Evolutionary conservation across 1,284 basidiomycete species (phyloP), one percentile per base, ranked within the genome.

Genomic region (Tetrapyrgos nigripes): DNA sequence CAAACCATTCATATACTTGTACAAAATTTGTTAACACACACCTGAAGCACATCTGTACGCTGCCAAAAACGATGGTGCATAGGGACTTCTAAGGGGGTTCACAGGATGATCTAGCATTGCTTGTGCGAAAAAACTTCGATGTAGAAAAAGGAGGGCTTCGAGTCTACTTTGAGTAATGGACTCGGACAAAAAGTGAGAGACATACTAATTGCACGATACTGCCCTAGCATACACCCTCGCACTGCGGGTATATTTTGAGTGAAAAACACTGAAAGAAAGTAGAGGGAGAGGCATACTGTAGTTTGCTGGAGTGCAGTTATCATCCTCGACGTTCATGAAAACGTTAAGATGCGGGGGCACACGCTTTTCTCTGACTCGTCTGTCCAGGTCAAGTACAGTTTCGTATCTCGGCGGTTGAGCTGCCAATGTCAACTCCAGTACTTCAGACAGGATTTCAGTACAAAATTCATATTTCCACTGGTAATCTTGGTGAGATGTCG

Each of bases 1-100:
- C n/a, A n/a, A n/a, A n/a, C n/a, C n/a, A n/a, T n/a, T n/a, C n/a
- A n/a, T n/a, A n/a, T n/a, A n/a, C n/a, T n/a, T n/a, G n/a, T n/a
- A n/a, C n/a, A n/a, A n/a, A n/a, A n/a, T n/a, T n/a, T n/a, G n/a
- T n/a, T n/a, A n/a, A n/a, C n/a, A n/a, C n/a, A n/a, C n/a, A n/a
- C 79, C 78, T 19, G 85, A 86, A 24, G 85, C 84, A 63, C 83
- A 85, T 60, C 84, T 77, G 65, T 86, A 87, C 44, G 85, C 81
- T 10, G 86, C 85, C 27, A 87, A 75, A 65, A 86, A 87, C 3
- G 85, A 87, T 0, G 85, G 86, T 3, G 86, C 84, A 59, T 83
- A 88, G 5, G 83, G 83, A 63, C 86, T 87, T 43, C 83, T 77
- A 19, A 87, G 73, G 14, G 86, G 85, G 62, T 87, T 87, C 11